Conservation (phyloP, 257 asterid species). For the Eustoma russellianum region DNA sequence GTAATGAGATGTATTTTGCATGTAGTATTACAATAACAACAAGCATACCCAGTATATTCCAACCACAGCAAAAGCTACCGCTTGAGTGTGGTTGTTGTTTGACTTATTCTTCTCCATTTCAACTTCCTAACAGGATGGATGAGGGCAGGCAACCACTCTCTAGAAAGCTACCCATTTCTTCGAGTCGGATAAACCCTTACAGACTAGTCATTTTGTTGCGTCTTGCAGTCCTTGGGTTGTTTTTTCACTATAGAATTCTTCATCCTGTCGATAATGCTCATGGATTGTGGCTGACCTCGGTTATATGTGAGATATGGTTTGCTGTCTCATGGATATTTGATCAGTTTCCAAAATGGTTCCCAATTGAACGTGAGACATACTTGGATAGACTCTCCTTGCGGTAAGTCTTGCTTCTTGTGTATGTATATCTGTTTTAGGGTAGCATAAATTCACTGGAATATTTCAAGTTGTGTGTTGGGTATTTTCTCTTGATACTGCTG, state of each 20-base stretch:
- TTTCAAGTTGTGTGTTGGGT: background rate
- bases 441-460: too few relatives aligned
- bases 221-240: constrained; percentile 64
- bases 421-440: too few relatives aligned
- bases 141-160: constrained; percentile 99
- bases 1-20: constrained; percentile 8
- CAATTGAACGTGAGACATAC: constrained; percentile 84
- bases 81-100: too few relatives aligned
- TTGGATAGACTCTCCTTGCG: constrained; percentile 79
- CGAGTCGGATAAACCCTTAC: constrained; percentile 92
- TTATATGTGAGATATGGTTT: constrained; percentile 94
- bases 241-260: constrained; percentile 79
- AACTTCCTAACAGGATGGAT: constrained; percentile 57
- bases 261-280: constrained; percentile 91
- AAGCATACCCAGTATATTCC: too few relatives aligned
- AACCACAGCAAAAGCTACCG: too few relatives aligned
- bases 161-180: constrained; percentile 71
- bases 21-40: constrained; percentile 5
- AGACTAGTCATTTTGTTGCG: constrained; percentile 74
- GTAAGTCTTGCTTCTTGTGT: constrained; percentile 21
- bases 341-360: constrained; percentile 92
- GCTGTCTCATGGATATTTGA: constrained; percentile 92
- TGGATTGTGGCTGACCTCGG: constrained; percentile 88
- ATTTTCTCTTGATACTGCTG: background rate
- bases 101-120: constrained; percentile 2